phyloP scores from a whole-genome alignment of 2,329 filamentous ascomycete genomes.

The Madurella mycetomatis region DNA sequence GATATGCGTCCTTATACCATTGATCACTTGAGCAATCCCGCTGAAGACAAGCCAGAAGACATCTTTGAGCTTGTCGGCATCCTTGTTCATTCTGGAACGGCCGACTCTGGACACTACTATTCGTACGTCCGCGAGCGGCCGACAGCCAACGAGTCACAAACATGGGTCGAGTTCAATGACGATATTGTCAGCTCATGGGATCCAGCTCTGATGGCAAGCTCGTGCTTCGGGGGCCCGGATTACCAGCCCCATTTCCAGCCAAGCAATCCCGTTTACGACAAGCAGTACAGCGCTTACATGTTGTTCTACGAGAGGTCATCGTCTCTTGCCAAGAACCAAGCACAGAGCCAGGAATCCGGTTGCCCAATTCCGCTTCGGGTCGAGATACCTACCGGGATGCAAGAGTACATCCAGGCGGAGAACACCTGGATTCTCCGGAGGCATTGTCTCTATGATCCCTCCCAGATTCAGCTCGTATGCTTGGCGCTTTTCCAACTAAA shows the following conservation, averaged over 20 bases:
- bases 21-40: conserved; percentile 68
- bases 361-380: conserved; percentile 42
- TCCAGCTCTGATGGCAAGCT: conserved; percentile 63
- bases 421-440: conserved; percentile 71
- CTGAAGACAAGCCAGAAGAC: conserved; percentile 57
- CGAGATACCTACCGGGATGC: conserved; percentile 41
- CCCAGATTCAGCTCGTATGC: conserved; percentile 63
- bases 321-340: conserved; percentile 53
- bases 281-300: conserved; percentile 91
- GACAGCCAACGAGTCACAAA: conserved; percentile 40
- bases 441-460: conserved; percentile 74
- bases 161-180: conserved; percentile 94
- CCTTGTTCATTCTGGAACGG: conserved; percentile 86
- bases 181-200: conserved; percentile 76
- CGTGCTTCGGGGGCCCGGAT: conserved; percentile 75
- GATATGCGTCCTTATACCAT: conserved; percentile 89
- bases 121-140: conserved; percentile 86
- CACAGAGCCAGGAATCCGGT: conserved; percentile 37
- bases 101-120: conserved; percentile 95
- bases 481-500: conserved; percentile 56
- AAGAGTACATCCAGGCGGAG: conserved; percentile 61
- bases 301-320: conserved; percentile 87
- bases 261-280: conserved; percentile 52
- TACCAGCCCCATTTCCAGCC: conserved; percentile 45
- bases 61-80: conserved; percentile 92